These are phyloP conservation scores for Sarocladium strictum DNA, from an alignment of 2,329 filamentous ascomycete species.

Conservation along the genomic window DNA sequence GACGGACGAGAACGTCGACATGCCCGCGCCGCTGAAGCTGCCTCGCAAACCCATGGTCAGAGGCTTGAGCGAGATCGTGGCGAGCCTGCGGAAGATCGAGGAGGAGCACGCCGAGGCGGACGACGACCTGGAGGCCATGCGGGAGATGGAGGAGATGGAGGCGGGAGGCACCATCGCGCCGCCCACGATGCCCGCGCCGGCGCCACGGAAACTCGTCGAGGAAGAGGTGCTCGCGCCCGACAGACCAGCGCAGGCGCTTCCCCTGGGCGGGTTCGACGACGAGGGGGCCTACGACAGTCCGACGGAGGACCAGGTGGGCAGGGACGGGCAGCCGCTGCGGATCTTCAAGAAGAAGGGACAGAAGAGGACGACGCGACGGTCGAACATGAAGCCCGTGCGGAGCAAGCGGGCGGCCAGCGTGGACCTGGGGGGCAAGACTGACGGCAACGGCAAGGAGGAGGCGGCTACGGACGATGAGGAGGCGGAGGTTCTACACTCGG, in stretches of 20 bases:
- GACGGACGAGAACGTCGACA: slow-evolving; percentile 50
- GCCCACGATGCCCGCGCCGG: slow-evolving; percentile 17
- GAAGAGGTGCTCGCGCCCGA: slow-evolving; percentile 38
- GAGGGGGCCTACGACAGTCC: slow-evolving; percentile 52
- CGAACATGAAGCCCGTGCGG: slow-evolving; percentile 54
- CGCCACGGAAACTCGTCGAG: slow-evolving; percentile 15
- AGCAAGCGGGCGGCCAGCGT: slow-evolving; percentile 37
- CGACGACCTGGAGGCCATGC: slow-evolving; percentile 67
- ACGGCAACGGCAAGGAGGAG: slow-evolving; percentile 23
- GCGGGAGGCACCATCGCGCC: slow-evolving; percentile 15
- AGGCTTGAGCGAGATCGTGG: slow-evolving; percentile 69
- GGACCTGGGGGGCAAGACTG: slow-evolving; percentile 11
- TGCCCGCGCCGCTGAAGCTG: slow-evolving; percentile 42
- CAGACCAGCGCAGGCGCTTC: slow-evolving; percentile 32
- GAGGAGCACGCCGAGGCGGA: slow-evolving; percentile 56
- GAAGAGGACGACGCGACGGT: slow-evolving; percentile 68
- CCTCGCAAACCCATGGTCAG: slow-evolving; percentile 59
- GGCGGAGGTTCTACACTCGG: slow-evolving; percentile 18
- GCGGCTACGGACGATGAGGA: slow-evolving; percentile 31
- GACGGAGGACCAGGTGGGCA: slow-evolving; percentile 44
- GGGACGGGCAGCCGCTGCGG: slow-evolving; percentile 53
- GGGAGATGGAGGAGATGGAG: slow-evolving; percentile 59
- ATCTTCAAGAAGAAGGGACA: slow-evolving; percentile 78
- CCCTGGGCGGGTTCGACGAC: slow-evolving; percentile 59
- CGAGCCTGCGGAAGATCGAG: slow-evolving; percentile 62